These are phyloP conservation scores for Ganoderma lucidum DNA, from an alignment of 1,284 basidiomycete genomes.

Conservation along the genomic window DNA sequence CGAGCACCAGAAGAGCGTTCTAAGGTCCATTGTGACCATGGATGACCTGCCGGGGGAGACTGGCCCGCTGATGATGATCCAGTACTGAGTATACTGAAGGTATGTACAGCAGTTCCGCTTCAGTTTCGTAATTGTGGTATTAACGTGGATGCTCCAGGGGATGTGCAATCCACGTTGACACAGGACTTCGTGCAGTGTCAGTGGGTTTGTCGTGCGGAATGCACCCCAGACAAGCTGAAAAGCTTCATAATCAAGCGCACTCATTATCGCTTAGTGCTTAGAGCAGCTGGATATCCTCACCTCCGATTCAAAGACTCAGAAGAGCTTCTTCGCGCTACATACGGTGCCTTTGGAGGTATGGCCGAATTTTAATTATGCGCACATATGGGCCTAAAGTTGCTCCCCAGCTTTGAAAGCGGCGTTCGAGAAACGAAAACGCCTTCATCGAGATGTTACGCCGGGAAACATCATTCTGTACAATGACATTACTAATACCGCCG, in stretches of 20 bases:
- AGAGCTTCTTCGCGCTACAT: slow-evolving; percentile 18
- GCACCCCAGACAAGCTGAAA: not conserved
- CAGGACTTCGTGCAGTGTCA: not conserved
- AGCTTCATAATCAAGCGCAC: not conserved
- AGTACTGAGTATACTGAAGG: not conserved
- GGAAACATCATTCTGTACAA: slow-evolving; percentile 24
- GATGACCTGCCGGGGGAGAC: not conserved
- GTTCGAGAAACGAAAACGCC: not conserved
- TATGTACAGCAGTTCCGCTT: not conserved
- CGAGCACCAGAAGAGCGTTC: slow-evolving; percentile 20
- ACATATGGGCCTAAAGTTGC: not conserved
- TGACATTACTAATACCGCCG: no score
- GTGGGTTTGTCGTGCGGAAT: slow-evolving; percentile 4
- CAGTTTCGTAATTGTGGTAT: no score
- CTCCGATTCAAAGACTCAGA: slow-evolving; percentile 9
- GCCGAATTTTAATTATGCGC: not conserved
- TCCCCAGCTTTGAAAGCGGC: slow-evolving; percentile 16
- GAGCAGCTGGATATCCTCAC: slow-evolving; percentile 19
- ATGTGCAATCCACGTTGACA: slow-evolving; percentile 11
- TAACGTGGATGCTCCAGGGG: no score
- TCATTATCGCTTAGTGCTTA: slow-evolving; percentile 19
- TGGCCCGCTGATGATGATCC: not conserved
- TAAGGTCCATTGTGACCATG: not conserved
- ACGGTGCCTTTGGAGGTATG: slow-evolving; percentile 16
- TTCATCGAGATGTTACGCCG: slow-evolving; percentile 26